Base-by-base conservation (phyloP, 306 rosid genomes). In the Ormosia emarginata region DNA sequence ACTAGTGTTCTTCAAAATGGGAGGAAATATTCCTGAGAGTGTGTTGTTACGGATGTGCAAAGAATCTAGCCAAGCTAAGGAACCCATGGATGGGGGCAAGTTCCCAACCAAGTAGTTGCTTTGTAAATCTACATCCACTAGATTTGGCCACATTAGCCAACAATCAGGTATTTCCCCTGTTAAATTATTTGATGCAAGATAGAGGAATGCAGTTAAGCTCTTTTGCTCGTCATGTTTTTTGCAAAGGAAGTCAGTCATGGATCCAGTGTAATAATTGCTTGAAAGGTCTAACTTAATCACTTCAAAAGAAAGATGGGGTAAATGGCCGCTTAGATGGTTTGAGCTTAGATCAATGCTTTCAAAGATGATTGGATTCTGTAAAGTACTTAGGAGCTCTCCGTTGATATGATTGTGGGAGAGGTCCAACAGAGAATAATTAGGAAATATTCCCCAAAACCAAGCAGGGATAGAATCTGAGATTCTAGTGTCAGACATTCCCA, bases 391-490 rank as follows among this genome's bases (percentile, higher is more conserved):
- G 30, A 74, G 11, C 5, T 53, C 46, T 49, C 85, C 80, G 30
- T 74, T 2, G 17, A 74, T 39, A 24, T 33, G 32, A 66, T 75
- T 81, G 4, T 11, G 6, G 2, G 80, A 81, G 12, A 81, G 30
- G 46, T 74, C 3, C 0, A 74, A 0, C 2, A 1, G 6, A 0
- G 0, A 0, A 4, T 4, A 5, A 0, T 30, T 11, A 3, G 7
- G 29, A 6, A 7, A 41, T 13, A 37, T 0, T 17, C 8, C n/a
- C 82, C 76, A 50, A 67, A 85, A 69, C 76, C 37, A 61, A 62
- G 24, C 1, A 0, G 79, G 84, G 39, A 78, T 3, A 10, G 12
- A 52, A 9, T 44, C 32, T 24, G 1, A 24, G 36, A 79, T 37
- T 2, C 10, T 7, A 0, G 72, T 46, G 18, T 70, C 11, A 15